Percentiles rank a stretch among this genome's conserved stretches.
Evolutionary conservation across 805 yeast species (phyloP).

Genomic region (Wickerhamiella kurtzmanii): DNA sequence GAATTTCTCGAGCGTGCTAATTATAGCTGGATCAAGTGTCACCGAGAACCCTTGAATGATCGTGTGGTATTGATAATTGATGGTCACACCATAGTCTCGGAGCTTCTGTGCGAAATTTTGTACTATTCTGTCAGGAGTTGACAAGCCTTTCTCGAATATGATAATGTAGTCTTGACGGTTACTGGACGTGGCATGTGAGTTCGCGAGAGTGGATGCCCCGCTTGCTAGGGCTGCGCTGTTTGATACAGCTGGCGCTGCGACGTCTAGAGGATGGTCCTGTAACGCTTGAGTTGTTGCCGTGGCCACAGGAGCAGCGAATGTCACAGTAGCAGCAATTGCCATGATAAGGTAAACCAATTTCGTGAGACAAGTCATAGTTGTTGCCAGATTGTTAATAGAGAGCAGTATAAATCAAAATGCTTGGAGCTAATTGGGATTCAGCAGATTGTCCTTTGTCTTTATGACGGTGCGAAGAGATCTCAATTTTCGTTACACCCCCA

Average conservation of each 20-base stretch:
- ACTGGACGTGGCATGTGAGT: neutral
- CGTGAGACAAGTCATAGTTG: no score
- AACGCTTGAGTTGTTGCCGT: no score
- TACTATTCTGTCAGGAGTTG: constrained; percentile 25
- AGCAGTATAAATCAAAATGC: no score
- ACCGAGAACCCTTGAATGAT: constrained; percentile 38
- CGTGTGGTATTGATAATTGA: constrained; percentile 35
- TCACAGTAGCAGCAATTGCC: no score
- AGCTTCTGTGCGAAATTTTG: constrained; percentile 27
- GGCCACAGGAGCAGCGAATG: constrained; percentile 1
- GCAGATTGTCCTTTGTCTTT: no score
- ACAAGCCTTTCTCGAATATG: constrained; percentile 22
- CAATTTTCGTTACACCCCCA: no score
- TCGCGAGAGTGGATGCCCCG: neutral
- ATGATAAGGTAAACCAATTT: no score
- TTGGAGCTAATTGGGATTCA: no score
- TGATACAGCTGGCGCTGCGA: neutral
- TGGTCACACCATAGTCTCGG: constrained; percentile 30
- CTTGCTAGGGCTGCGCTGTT: neutral
- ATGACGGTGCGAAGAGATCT: no score
- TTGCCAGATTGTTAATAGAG: no score
- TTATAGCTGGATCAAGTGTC: constrained; percentile 7
- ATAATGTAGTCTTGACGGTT: constrained; percentile 17
- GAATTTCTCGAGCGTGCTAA: constrained; percentile 24
- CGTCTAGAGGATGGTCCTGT: no score